Evolutionary conservation across 2,329 filamentous ascomycete genomes (phyloP).

Genomic region (Raffaelea arxii): DNA sequence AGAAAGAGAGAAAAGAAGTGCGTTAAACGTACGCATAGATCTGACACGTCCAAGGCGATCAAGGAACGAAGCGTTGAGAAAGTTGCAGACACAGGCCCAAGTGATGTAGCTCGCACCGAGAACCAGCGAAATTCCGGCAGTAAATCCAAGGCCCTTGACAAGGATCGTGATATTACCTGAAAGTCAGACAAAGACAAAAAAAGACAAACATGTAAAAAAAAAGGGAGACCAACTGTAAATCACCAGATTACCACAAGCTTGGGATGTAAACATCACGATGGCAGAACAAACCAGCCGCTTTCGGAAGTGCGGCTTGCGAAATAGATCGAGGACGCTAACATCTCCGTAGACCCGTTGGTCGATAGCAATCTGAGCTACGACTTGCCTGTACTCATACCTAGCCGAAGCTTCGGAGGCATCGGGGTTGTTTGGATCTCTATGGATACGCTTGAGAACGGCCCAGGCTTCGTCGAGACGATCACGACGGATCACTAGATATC

Average conservation of each 20-base stretch:
- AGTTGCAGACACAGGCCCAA: not conserved
- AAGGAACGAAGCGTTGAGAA: not conserved
- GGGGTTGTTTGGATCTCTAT: too few species aligned
- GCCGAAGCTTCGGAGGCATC: too few species aligned
- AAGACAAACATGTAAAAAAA: too few species aligned
- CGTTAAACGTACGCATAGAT: not conserved
- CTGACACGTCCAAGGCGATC: not conserved
- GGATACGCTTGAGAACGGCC: too few species aligned
- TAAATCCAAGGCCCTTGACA: not conserved
- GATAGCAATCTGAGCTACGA: too few species aligned
- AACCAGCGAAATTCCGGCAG: not conserved
- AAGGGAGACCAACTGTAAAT: not conserved
- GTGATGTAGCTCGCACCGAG: not conserved
- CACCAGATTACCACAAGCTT: not conserved
- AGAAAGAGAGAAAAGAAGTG: not conserved
- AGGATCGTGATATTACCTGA: not conserved
- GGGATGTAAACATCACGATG: not conserved
- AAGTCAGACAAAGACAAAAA: too few species aligned
- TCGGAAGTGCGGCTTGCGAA: too few species aligned
- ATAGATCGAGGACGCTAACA: too few species aligned
- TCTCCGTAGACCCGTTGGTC: too few species aligned
- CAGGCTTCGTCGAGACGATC: too few species aligned
- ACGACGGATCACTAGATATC: too few species aligned
- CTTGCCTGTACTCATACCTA: too few species aligned
- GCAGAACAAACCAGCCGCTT: not conserved